Evolutionary conservation across 768 basidiomycete genomes (phyloP).

Genomic region (Thelephora aurantiotincta): DNA sequence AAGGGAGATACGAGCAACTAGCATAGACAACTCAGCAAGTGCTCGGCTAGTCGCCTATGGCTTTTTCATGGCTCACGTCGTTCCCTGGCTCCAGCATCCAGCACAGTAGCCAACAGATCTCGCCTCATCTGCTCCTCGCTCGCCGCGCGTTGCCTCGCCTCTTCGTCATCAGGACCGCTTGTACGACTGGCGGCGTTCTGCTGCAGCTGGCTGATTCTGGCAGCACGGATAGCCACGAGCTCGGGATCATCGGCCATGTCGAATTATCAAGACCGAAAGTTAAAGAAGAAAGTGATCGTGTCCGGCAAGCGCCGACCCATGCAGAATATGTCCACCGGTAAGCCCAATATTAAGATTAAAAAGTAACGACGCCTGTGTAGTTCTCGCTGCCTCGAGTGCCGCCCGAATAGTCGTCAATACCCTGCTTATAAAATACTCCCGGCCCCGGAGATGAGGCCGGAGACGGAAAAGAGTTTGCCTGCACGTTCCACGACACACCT

Average conservation of each 20-base stretch:
- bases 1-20: conserved; percentile 79
- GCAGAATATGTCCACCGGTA: no score
- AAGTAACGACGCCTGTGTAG: no score
- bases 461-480: neutral
- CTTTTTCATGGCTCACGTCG: conserved; percentile 34
- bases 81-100: conserved; percentile 70
- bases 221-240: conserved; percentile 29
- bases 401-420: no score
- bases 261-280: neutral
- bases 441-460: neutral
- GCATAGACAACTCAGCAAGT: neutral
- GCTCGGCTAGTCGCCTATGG: no score
- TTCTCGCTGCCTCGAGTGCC: no score
- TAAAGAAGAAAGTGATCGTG: no score
- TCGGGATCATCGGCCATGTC: conserved; percentile 20
- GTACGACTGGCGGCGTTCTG: conserved; percentile 7
- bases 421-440: neutral
- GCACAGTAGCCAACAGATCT: conserved; percentile 63
- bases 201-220: conserved; percentile 27
- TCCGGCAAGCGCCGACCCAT: no score
- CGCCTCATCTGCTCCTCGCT: conserved; percentile 68
- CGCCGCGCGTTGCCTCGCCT: conserved; percentile 33
- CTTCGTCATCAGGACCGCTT: conserved; percentile 24
- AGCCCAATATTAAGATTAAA: no score
- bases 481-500: neutral